These are phyloP conservation scores for Eremochloa ophiuroides DNA, from an alignment of 176 grass and related monocot genomes.

Conservation along the genomic window DNA sequence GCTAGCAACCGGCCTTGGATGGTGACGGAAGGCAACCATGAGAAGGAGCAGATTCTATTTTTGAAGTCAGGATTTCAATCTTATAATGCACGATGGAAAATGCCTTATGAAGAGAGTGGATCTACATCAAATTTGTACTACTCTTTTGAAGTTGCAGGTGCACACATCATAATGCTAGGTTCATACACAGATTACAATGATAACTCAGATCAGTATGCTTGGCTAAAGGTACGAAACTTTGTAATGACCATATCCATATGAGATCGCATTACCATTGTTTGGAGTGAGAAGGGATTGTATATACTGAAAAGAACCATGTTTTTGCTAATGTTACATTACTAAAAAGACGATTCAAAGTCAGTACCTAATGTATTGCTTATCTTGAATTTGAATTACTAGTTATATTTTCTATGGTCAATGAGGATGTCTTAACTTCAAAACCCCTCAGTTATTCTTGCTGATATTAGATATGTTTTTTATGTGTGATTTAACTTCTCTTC, in stretches of 20 bases:
- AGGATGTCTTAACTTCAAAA: background rate
- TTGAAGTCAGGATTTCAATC: constrained; percentile 71
- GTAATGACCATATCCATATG: background rate
- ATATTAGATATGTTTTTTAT: background rate
- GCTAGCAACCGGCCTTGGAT: constrained; percentile 89
- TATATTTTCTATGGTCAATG: background rate
- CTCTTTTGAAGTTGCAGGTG: constrained; percentile 72
- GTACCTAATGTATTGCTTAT: background rate
- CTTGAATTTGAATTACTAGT: background rate
- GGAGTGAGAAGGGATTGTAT: background rate
- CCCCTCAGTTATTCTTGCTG: background rate
- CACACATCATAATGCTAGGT: constrained; percentile 87
- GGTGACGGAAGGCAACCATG: constrained; percentile 98
- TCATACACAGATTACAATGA: constrained; percentile 98
- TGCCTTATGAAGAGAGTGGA: constrained; percentile 87
- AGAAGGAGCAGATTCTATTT: constrained; percentile 77
- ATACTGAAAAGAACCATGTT: background rate
- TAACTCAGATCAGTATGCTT: constrained; percentile 83
- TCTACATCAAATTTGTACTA: constrained; percentile 91
- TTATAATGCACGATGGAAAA: constrained; percentile 95
- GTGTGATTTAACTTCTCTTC: background rate
- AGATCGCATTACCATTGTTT: background rate
- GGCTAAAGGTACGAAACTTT: constrained; percentile 70
- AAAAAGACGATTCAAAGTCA: background rate
- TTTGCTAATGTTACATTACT: background rate